phyloP scores from a whole-genome alignment of 306 rosid species.

The Sphenostylis stenocarpa region DNA sequence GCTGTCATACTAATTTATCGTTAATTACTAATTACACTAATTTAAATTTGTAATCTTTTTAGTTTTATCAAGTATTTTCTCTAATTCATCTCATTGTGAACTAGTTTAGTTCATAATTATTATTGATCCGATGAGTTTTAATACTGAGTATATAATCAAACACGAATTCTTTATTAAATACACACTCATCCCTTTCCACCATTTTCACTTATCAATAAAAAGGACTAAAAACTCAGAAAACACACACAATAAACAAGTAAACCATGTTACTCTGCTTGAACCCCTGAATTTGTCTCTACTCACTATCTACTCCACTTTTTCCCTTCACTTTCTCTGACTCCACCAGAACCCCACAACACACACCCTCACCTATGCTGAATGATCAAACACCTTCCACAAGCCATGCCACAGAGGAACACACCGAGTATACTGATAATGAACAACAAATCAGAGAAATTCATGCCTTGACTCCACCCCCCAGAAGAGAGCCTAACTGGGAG shows the following conservation, averaged over 20 bases:
- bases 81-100: no score
- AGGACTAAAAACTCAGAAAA: background rate
- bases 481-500: conserved; percentile 60
- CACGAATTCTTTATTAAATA: no score
- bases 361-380: conserved; percentile 49
- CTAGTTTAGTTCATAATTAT: no score
- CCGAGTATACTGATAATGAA: conserved; percentile 3
- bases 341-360: conserved; percentile 8
- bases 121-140: no score
- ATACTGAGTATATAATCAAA: no score
- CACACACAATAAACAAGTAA: background rate
- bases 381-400: conserved; percentile 47
- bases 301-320: background rate
- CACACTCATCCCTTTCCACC: background rate
- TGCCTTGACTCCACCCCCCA: conserved; percentile 61
- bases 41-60: no score
- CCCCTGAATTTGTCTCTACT: conserved; percentile 11
- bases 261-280: background rate
- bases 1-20: no score
- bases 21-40: no score
- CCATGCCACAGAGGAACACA: conserved; percentile 27
- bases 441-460: conserved; percentile 74
- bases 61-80: no score
- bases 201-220: background rate
- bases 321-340: conserved; percentile 10